Conservation (phyloP, 345 rosid species). For the Heritiera littoralis region DNA sequence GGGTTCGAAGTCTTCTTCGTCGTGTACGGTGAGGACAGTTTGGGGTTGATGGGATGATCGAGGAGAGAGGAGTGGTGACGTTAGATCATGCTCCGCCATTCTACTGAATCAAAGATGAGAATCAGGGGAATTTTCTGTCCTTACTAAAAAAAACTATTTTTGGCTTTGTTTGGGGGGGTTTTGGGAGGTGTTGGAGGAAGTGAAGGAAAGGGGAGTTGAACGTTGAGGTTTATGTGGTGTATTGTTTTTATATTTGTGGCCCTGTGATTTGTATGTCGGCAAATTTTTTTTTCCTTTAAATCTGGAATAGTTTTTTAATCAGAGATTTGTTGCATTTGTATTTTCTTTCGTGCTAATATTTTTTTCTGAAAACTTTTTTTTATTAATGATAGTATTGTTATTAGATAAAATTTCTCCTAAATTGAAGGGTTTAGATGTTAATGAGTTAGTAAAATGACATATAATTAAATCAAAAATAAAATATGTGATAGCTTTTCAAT, state of each 20-base stretch:
- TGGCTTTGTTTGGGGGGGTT: no score
- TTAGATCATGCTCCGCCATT: conserved; percentile 62
- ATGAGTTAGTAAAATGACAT: no score
- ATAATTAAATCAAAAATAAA: no score
- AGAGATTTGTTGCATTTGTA: no score
- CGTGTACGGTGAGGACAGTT: conserved; percentile 47
- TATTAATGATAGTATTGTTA: no score
- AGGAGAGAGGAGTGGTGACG: conserved; percentile 54
- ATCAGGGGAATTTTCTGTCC: background rate
- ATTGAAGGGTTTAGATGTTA: no score
- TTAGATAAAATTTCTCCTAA: no score
- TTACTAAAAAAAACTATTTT: background rate
- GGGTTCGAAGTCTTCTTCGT: conserved; percentile 26
- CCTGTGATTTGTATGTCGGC: background rate
- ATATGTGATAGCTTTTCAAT: no score
- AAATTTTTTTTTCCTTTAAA: no score
- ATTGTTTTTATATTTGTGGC: background rate
- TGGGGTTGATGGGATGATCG: conserved; percentile 48
- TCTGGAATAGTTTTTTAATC: no score
- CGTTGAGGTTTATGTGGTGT: background rate
- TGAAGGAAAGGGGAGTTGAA: background rate
- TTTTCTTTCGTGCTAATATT: no score
- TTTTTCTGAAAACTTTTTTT: no score
- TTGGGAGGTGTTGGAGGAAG: background rate
- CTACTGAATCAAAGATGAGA: background rate